Evolutionary conservation across 768 basidiomycete genomes (phyloP), one percentile per base, ranked within the genome.

Genomic region (Xerocomellus dryophilus): DNA sequence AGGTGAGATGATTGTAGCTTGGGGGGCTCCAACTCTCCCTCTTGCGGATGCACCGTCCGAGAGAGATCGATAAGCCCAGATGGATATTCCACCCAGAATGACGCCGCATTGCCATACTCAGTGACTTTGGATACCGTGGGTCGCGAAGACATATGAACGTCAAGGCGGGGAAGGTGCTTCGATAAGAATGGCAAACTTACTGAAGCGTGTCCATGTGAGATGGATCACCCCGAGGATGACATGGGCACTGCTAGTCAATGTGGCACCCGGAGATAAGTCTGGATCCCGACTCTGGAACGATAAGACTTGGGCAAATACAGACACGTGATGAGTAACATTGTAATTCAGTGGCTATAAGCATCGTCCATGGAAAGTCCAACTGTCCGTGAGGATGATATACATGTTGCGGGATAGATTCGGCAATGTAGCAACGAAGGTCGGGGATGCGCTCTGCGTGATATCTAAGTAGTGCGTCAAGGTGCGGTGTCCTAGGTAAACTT

Each of bases 61-160:
- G 84, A 86, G 68, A 86, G 68, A 65, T 87, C 84, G 21, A 87
- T 68, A 31, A 86, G 74, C 0, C 85, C 84, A 9, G 76, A 76
- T 12, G 84, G 82, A 62, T 85, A 86, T 66, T 87, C 85, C 25
- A 84, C 80, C 86, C 85, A 86, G 67, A 84, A 86, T 12, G 74
- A 76, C 4, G 71, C 67, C 23, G 74, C 70, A 61, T 77, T 79
- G 31, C 84, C 85, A 59, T 81, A 85, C 66, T 84, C 77, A 4
- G 70, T 74, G 15, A 81, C 70, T 32, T 64, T 53, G 11, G 71
- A 59, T 45, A 85, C 77, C 35, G 53, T 71, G 17, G 82, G 80
- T 48, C 77, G 77, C 46, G 72, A 63, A 45, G 72, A 65, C 78
- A 82, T 81, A 51, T 73, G 48, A 41, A 42, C 31, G 27, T 40